Evolutionary conservation across 768 basidiomycete genomes (phyloP).

Genomic region (Mycena epipterygia): DNA sequence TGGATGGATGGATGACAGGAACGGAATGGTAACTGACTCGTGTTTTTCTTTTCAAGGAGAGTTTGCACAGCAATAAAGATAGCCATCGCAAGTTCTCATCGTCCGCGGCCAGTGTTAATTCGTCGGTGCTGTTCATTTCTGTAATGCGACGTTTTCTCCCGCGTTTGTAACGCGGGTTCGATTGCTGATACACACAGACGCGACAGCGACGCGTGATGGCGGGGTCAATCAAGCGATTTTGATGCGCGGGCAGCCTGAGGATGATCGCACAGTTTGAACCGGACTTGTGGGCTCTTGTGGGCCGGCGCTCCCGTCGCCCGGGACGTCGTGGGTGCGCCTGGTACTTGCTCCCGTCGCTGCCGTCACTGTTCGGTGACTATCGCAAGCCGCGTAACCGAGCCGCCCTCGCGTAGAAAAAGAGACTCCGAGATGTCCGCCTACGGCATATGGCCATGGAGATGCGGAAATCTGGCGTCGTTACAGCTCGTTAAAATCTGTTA

Average conservation of each 20-base stretch:
- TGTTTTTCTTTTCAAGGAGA: no score
- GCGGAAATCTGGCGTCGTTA: constrained; percentile 7
- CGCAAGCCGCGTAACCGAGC: not conserved
- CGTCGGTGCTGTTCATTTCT: no score
- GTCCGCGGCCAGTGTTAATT: no score
- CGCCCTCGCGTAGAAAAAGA: not conserved
- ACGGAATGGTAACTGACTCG: no score
- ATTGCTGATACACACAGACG: no score
- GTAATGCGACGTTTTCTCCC: no score
- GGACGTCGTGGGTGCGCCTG: not conserved
- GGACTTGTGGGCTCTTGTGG: not conserved
- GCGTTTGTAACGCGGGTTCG: no score
- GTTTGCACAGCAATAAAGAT: no score
- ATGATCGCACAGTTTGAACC: no score
- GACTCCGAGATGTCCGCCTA: not conserved
- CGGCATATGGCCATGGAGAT: constrained; percentile 4
- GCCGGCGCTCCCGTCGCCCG: not conserved
- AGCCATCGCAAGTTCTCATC: no score
- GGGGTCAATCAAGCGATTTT: not conserved
- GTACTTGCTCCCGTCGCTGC: not conserved
- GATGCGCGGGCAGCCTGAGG: not conserved
- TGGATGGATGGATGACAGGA: no score
- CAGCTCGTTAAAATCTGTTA: not conserved
- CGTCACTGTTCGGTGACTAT: not conserved
- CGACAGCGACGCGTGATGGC: no score